phyloP scores from a whole-genome alignment of 768 basidiomycete genomes.

The Astraeus odoratus region DNA sequence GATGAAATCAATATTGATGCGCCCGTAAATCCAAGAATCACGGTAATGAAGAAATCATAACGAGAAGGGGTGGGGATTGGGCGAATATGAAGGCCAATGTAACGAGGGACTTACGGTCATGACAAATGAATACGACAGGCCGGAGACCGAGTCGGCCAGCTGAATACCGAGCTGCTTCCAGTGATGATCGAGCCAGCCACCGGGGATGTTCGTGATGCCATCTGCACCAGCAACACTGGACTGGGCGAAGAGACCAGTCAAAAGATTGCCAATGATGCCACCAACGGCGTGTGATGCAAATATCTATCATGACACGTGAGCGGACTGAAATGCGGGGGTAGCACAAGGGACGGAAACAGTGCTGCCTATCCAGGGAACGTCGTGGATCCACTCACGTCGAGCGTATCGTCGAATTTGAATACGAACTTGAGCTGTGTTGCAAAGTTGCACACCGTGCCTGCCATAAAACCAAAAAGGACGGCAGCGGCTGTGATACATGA shows the following conservation, averaged over 20 bases:
- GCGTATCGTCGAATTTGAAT: constrained; percentile 67
- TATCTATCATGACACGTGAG: constrained; percentile 42
- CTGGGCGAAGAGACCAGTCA: constrained; percentile 88
- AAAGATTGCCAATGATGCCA: constrained; percentile 72
- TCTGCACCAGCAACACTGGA: constrained; percentile 73
- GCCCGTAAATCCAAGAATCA: background rate
- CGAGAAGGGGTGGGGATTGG: background rate
- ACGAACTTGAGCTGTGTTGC: constrained; percentile 93
- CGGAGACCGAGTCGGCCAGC: constrained; percentile 64
- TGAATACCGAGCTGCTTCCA: constrained; percentile 83
- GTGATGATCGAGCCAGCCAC: constrained; percentile 86
- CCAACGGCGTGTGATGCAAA: constrained; percentile 83
- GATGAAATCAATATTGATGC: no score
- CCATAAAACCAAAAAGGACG: constrained; percentile 79
- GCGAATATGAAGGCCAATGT: background rate
- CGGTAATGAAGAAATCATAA: background rate
- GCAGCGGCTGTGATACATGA: constrained; percentile 52
- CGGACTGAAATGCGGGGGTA: background rate
- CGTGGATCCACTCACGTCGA: constrained; percentile 69
- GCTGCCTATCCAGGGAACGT: no score
- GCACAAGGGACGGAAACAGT: background rate
- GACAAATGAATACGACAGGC: constrained; percentile 65
- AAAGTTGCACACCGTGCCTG: constrained; percentile 84
- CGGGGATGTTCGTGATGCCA: constrained; percentile 55
- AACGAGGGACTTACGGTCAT: constrained; percentile 50